Evolutionary conservation across 768 basidiomycete genomes (phyloP).

Genomic region (Coprinopsis marcescibilis): DNA sequence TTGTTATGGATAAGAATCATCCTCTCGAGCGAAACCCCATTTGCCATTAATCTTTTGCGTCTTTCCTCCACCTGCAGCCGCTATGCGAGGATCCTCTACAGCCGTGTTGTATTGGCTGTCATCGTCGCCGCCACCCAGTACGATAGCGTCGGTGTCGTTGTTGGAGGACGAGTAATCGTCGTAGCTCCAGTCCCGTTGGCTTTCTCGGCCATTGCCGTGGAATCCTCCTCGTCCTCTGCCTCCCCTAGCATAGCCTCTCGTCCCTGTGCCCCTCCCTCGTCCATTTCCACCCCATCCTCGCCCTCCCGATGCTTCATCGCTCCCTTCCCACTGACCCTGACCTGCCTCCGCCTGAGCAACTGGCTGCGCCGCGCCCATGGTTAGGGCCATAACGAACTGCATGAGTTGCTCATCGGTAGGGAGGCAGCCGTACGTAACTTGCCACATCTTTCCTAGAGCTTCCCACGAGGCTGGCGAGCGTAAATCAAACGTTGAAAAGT

Average conservation of each 20-base stretch:
- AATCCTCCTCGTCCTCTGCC: conserved; percentile 39
- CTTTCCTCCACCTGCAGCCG: conserved; percentile 29
- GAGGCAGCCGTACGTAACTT: conserved; percentile 55
- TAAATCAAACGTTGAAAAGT: conserved; percentile 68
- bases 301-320: neutral
- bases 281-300: conserved; percentile 5
- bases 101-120: conserved; percentile 7
- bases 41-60: conserved; percentile 71
- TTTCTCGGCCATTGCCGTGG: conserved; percentile 46
- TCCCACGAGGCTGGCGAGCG: conserved; percentile 74
- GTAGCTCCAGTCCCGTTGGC: conserved; percentile 22
- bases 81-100: conserved; percentile 10
- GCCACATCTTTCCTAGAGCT: conserved; percentile 74
- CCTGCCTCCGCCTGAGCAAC: neutral
- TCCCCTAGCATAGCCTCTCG: conserved; percentile 28
- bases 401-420: conserved; percentile 76
- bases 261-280: conserved; percentile 30
- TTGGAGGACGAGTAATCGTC: conserved; percentile 17
- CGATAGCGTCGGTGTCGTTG: conserved; percentile 50
- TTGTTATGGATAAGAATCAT: conserved; percentile 19
- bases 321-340: conserved; percentile 12
- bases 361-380: conserved; percentile 9
- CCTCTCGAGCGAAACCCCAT: conserved; percentile 62
- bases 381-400: conserved; percentile 55
- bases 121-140: conserved; percentile 45